Conservation (phyloP, 176 grass and related monocot genomes). For the Puccinellia tenuiflora region DNA sequence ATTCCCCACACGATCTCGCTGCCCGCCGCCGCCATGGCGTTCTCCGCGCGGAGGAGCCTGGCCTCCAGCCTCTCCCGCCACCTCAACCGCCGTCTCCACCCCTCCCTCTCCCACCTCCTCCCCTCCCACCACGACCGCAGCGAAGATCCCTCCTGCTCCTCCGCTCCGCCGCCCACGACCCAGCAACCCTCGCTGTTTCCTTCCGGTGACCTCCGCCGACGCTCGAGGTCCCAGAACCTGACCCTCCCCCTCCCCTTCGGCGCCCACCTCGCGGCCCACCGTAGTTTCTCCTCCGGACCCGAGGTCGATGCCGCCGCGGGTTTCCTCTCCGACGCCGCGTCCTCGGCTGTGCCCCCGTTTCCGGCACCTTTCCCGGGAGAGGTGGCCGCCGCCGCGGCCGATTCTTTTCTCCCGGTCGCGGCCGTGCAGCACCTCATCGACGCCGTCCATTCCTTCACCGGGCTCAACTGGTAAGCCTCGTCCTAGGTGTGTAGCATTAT, state of each 20-base stretch:
- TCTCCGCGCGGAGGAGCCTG: constrained; percentile 43
- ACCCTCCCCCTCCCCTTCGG: constrained; percentile 26
- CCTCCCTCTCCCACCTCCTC: constrained; percentile 35
- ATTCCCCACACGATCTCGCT: neutral
- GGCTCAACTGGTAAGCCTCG: constrained; percentile 61
- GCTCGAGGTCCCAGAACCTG: neutral
- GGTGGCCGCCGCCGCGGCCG: constrained; percentile 66
- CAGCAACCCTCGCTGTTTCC: neutral
- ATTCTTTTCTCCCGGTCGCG: constrained; percentile 50
- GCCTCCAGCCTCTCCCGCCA: constrained; percentile 32
- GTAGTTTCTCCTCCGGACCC: neutral
- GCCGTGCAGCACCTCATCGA: constrained; percentile 72
- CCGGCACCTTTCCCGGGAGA: constrained; percentile 55
- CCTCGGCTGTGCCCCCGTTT: neutral
- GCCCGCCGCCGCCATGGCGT: constrained; percentile 40
- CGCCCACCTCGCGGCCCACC: constrained; percentile 21
- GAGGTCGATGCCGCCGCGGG: constrained; percentile 13
- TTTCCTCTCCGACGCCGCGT: neutral
- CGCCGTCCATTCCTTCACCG: constrained; percentile 51
- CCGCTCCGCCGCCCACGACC: neutral
- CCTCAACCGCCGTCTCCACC: constrained; percentile 34
- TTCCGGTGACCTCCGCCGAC: neutral
- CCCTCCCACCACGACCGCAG: constrained; percentile 19
- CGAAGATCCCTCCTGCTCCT: constrained; percentile 13
- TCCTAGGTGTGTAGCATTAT: neutral